These are phyloP conservation scores for Kurtzmaniella quercitrusa DNA, from an alignment of 1,139 yeast genomes.

Conservation along the genomic window DNA sequence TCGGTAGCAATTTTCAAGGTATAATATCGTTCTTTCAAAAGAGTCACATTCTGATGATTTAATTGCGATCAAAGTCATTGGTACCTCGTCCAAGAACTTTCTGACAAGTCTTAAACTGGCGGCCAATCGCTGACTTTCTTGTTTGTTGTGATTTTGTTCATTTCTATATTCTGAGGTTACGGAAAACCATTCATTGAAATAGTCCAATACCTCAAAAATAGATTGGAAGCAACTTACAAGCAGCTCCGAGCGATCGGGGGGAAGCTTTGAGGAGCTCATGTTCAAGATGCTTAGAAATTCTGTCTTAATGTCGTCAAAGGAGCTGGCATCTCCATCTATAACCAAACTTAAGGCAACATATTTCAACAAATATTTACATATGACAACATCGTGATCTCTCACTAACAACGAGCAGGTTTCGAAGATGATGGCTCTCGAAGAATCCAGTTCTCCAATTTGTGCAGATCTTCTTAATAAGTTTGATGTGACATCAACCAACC, in stretches of 20 bases:
- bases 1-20: conserved; percentile 73
- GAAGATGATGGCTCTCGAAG: conserved; percentile 41
- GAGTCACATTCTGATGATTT: conserved; percentile 82
- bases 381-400: conserved; percentile 65
- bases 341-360: conserved; percentile 70
- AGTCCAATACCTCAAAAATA: conserved; percentile 76
- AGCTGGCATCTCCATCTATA: conserved; percentile 43
- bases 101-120: conserved; percentile 36
- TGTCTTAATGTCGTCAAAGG: conserved; percentile 40
- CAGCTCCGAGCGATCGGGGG: conserved; percentile 53
- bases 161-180: conserved; percentile 29
- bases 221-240: conserved; percentile 64
- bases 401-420: conserved; percentile 63
- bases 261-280: conserved; percentile 28
- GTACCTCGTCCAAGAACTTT: conserved; percentile 49
- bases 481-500: conserved; percentile 70
- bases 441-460: conserved; percentile 8
- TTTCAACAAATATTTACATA: conserved; percentile 74
- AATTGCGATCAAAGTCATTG: conserved; percentile 67
- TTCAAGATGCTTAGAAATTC: conserved; percentile 63
- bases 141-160: conserved; percentile 16
- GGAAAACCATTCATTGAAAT: conserved; percentile 72
- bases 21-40: conserved; percentile 84
- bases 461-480: conserved; percentile 52
- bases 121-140: conserved; percentile 17